Conservation (phyloP, 2,329 filamentous ascomycete genomes). For the Fusarium tupiense region DNA sequence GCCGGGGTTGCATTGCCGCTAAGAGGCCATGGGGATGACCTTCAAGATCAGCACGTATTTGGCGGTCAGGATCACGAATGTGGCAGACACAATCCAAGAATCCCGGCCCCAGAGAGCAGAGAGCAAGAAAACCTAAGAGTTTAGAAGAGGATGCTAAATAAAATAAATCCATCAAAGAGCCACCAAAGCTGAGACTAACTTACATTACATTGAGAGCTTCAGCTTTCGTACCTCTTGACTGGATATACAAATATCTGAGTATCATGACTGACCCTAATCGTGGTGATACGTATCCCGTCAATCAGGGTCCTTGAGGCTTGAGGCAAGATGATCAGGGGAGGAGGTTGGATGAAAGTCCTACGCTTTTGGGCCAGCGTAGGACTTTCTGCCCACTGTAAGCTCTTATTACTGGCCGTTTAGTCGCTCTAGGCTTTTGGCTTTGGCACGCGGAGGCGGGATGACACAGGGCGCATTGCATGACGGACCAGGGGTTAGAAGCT, state of each 20-base stretch:
- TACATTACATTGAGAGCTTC: not conserved
- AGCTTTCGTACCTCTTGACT: not conserved
- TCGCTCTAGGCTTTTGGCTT: slow-evolving; percentile 14
- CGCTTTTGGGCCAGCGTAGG: slow-evolving; percentile 24
- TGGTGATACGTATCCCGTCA: slow-evolving; percentile 3
- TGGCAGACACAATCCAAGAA: not conserved
- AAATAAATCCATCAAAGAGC: not conserved
- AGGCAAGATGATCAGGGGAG: not conserved
- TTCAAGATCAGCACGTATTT: slow-evolving; percentile 28
- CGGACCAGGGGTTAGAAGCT: slow-evolving; percentile 36
- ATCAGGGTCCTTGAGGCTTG: slow-evolving; percentile 13
- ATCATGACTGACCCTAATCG: not conserved
- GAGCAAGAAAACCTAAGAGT: not conserved
- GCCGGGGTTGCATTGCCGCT: not conserved
- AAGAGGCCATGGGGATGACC: not conserved
- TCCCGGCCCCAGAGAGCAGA: too few species aligned
- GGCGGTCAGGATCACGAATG: not conserved
- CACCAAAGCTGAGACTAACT: not conserved
- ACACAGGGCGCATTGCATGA: slow-evolving; percentile 40
- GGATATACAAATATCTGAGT: not conserved
- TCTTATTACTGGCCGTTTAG: slow-evolving; percentile 19
- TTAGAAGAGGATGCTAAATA: not conserved
- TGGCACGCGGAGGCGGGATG: slow-evolving; percentile 27
- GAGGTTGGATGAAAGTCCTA: slow-evolving; percentile 31
- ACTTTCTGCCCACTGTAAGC: slow-evolving; percentile 18